Percentiles rank a stretch among this genome's conserved stretches.
Conservation (phyloP, 345 rosid species). For the Eutrema japonicum region DNA sequence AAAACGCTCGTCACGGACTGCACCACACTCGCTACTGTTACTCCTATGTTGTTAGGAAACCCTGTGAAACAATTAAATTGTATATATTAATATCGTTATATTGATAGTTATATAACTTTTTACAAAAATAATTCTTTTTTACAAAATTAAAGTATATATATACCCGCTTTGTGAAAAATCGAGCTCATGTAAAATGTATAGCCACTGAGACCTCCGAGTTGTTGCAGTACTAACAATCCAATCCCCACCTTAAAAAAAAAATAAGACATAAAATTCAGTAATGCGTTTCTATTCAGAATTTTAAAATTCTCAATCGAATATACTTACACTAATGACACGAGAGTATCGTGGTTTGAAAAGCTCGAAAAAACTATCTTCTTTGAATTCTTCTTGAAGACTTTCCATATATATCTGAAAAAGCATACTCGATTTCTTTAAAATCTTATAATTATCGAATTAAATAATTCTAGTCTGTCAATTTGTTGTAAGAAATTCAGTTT, state of each 20-base stretch:
- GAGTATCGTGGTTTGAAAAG: conserved; percentile 49
- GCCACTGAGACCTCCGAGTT: conserved; percentile 76
- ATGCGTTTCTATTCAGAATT: neutral
- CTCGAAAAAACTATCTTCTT: conserved; percentile 48
- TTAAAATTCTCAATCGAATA: conserved; percentile 3
- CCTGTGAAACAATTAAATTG: conserved; percentile 13
- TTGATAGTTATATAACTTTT: neutral
- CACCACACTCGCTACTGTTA: neutral
- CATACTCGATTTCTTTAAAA: neutral
- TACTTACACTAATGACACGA: conserved; percentile 48
- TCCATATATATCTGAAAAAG: conserved; percentile 50
- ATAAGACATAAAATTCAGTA: neutral
- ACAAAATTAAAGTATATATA: neutral
- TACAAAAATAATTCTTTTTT: too few species aligned
- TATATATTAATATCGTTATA: neutral
- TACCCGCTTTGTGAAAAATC: conserved; percentile 59
- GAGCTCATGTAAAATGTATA: conserved; percentile 61
- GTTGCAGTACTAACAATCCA: conserved; percentile 80
- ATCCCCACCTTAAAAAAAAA: conserved; percentile 57
- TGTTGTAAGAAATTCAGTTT: neutral
- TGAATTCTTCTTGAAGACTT: conserved; percentile 39
- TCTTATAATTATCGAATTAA: neutral
- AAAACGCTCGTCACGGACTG: conserved; percentile 69
- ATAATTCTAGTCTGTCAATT: neutral
- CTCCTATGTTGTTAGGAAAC: conserved; percentile 39